Conservation (phyloP, 2,329 filamentous ascomycete species). For the Colletotrichum salicis region DNA sequence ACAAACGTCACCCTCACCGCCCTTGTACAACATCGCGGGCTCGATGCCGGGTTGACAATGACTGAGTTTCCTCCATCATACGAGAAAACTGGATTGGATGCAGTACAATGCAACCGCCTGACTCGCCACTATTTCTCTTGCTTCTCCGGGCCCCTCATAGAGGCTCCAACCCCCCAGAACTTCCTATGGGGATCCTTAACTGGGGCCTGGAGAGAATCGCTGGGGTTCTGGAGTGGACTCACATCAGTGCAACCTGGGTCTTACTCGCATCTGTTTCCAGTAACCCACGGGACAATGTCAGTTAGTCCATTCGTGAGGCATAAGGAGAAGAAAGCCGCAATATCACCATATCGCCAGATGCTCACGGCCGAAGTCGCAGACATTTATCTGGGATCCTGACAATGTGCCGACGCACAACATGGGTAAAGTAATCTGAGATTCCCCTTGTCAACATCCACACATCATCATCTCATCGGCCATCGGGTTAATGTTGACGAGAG, state of each 20-base stretch:
- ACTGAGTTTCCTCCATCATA: constrained; percentile 11
- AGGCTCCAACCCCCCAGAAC: neutral
- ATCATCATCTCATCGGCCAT: neutral
- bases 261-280: neutral
- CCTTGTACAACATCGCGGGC: neutral
- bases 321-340: neutral
- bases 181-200: neutral
- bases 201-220: neutral
- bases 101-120: neutral
- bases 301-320: neutral
- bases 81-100: constrained; percentile 8
- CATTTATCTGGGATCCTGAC: neutral
- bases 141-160: neutral
- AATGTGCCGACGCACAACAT: neutral
- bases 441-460: neutral
- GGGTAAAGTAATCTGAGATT: neutral
- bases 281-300: neutral
- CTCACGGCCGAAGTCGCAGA: neutral
- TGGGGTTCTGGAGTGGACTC: constrained; percentile 1
- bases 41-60: neutral
- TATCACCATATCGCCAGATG: neutral
- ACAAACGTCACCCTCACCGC: neutral
- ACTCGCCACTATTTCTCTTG: constrained; percentile 2
- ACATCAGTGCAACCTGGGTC: neutral
- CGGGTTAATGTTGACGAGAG: neutral